Conservation (phyloP, 176 grass and related monocot species). For the maize (Zea mays) region Zm-B73-REFERENCE-NAM-5.0 NC_050101.1:106233501-106234000, state of each 20-base stretch:
- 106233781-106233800: slow-evolving; percentile 56
- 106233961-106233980: not conserved
- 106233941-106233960: not conserved
- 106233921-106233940: not conserved
- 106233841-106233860: slow-evolving; percentile 23
- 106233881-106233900: slow-evolving; percentile 6
- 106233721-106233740: slow-evolving; percentile 20
- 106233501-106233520: not conserved
- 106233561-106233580: not conserved
- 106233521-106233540: not conserved
- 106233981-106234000: not conserved
- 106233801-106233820: slow-evolving; percentile 32
- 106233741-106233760: too few relatives aligned
- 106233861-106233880: slow-evolving; percentile 3
- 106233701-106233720: slow-evolving; percentile 49
- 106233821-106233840: not conserved
- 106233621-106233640: slow-evolving; percentile 83
- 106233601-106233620: slow-evolving; percentile 74
- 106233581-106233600: slow-evolving; percentile 75
- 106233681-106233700: slow-evolving; percentile 80
- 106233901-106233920: slow-evolving; percentile 25
- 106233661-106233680: slow-evolving; percentile 72
- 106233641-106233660: slow-evolving; percentile 69
- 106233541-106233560: slow-evolving; percentile 13
- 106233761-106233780: slow-evolving; percentile 33